These are phyloP conservation scores for Exophiala sp. DNA, from an alignment of 2,329 filamentous ascomycete species.

Conservation along the genomic window DNA sequence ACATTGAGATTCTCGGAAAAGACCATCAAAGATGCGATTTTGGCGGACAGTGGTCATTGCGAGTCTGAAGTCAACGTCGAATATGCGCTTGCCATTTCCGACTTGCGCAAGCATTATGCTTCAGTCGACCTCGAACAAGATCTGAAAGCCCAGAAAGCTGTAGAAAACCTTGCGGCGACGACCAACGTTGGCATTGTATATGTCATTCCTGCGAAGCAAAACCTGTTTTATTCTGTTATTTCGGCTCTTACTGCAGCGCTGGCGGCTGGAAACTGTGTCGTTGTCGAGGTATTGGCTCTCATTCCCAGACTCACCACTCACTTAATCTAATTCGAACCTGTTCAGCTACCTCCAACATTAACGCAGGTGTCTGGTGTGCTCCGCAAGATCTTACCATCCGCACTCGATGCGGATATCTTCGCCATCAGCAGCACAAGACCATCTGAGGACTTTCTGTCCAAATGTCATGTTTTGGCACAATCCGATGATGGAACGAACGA, in stretches of 20 bases:
- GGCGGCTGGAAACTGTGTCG: conserved; percentile 37
- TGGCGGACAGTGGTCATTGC: conserved; percentile 31
- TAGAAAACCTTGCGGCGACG: conserved; percentile 4
- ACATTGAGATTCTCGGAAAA: conserved; percentile 31
- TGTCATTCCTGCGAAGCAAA: conserved; percentile 33
- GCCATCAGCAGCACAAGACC: conserved; percentile 38
- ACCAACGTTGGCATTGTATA: conserved; percentile 27
- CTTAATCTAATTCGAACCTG: neutral
- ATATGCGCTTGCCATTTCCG: conserved; percentile 32
- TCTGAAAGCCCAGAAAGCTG: conserved; percentile 12
- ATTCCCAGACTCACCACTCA: neutral
- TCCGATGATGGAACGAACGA: conserved; percentile 12
- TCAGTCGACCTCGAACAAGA: conserved; percentile 30
- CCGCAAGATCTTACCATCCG: conserved; percentile 35
- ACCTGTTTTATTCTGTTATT: conserved; percentile 34
- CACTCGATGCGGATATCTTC: conserved; percentile 51
- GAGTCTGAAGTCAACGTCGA: conserved; percentile 34
- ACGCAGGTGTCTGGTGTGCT: conserved; percentile 7
- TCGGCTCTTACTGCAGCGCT: conserved; percentile 35
- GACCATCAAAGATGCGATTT: conserved; percentile 34
- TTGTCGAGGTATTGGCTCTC: conserved; percentile 32
- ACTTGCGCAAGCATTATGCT: conserved; percentile 32
- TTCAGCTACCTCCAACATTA: conserved; percentile 10
- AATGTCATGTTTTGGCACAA: conserved; percentile 35
- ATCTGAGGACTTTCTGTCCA: conserved; percentile 25